These are phyloP conservation scores for Fusarium sp. DNA, from an alignment of 2,329 filamentous ascomycete species.

Conservation along the genomic window DNA sequence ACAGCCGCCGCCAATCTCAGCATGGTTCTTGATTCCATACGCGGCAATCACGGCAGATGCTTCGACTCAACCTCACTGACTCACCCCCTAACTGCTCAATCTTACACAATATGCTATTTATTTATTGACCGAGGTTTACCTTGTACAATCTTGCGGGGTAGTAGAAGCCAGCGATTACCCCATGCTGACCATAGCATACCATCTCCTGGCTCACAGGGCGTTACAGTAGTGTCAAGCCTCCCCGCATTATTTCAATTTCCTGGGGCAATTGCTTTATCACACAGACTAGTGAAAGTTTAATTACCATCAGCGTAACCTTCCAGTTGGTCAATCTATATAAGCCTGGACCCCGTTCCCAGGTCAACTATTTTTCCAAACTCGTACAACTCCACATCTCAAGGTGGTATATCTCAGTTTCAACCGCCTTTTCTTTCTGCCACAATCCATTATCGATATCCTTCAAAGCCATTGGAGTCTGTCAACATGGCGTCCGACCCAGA, in stretches of 20 bases:
- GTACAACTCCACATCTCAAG: not conserved
- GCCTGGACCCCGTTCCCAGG: not conserved
- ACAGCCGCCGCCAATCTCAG: not conserved
- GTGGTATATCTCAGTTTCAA: not conserved
- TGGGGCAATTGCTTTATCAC: not conserved
- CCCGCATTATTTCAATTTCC: not conserved
- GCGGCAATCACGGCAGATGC: not conserved
- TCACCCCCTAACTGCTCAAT: not conserved
- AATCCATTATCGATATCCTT: not conserved
- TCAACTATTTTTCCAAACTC: not conserved
- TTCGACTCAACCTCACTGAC: not conserved
- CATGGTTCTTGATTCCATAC: not conserved
- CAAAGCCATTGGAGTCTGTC: not conserved
- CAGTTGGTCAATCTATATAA: not conserved
- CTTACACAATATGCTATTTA: fast-evolving
- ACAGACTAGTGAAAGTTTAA: not conserved
- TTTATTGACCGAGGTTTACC: not conserved
- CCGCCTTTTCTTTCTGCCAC: not conserved
- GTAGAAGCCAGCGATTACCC: not conserved
- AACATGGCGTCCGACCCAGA: not conserved
- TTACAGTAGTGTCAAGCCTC: not conserved
- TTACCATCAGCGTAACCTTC: not conserved
- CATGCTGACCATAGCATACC: not conserved
- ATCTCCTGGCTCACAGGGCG: not conserved
- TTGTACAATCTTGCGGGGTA: not conserved